Conservation (phyloP, 2,329 filamentous ascomycete genomes). For the Pestalotiopsis fici region DNA sequence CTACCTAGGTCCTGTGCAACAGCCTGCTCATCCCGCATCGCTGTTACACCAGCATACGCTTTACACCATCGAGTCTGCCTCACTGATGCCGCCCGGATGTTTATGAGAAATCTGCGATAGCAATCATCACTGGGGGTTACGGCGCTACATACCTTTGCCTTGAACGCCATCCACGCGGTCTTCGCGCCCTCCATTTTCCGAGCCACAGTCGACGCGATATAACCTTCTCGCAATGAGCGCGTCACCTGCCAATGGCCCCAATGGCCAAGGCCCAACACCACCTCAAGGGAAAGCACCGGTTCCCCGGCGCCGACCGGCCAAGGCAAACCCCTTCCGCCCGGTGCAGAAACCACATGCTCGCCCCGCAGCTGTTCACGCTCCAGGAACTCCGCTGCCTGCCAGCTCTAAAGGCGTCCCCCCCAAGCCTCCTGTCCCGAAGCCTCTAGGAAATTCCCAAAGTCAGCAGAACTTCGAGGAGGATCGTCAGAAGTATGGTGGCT, state of each 20-base stretch:
- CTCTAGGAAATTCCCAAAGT: constrained; percentile 22
- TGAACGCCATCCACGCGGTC: neutral
- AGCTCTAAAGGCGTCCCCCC: constrained; percentile 24
- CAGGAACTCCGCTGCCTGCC: constrained; percentile 22
- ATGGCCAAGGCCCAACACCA: constrained; percentile 46
- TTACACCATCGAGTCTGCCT: neutral
- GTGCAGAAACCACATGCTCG: constrained; percentile 52
- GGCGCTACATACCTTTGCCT: neutral
- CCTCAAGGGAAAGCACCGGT: constrained; percentile 39
- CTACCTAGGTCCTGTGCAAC: neutral
- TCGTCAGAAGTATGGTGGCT: constrained; percentile 54
- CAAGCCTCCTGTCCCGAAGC: constrained; percentile 16
- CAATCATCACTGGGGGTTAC: neutral
- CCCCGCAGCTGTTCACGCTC: constrained; percentile 26
- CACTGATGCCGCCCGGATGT: neutral
- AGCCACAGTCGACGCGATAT: neutral
- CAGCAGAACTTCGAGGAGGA: constrained; percentile 39
- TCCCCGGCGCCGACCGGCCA: constrained; percentile 48
- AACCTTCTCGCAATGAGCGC: constrained; percentile 35
- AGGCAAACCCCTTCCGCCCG: constrained; percentile 63
- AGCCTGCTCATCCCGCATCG: neutral
- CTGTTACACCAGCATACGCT: neutral
- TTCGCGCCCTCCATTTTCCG: neutral
- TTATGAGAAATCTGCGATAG: neutral
- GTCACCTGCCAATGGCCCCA: constrained; percentile 43